A percentile compares a stretch with the other conserved stretches of the same genome.
Conservation (phyloP, 805 yeast genomes). For the Metschnikowia aberdeeniae region DNA sequence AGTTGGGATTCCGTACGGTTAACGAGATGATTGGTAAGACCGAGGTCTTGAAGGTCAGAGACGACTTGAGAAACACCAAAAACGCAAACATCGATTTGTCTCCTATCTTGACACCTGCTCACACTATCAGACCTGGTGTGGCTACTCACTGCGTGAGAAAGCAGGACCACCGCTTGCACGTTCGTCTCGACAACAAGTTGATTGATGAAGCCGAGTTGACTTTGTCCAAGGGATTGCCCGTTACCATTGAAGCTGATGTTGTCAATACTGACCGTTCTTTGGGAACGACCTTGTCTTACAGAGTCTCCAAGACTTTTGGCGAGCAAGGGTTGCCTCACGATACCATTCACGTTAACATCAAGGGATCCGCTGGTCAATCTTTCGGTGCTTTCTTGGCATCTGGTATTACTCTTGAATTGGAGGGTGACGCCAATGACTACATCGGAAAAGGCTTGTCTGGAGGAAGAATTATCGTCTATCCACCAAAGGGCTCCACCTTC, state of each 20-base stretch:
- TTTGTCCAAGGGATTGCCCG: slow-evolving; percentile 94
- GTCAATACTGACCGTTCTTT: slow-evolving; percentile 95
- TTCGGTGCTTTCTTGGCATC: slow-evolving; percentile 97
- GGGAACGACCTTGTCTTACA: slow-evolving; percentile 91
- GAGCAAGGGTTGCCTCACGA: slow-evolving; percentile 93
- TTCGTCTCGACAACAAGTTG: slow-evolving; percentile 90
- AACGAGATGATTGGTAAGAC: slow-evolving; percentile 99
- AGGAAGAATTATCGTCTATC: slow-evolving; percentile 88
- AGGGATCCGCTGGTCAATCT: slow-evolving; percentile 97
- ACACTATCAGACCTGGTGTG: slow-evolving; percentile 93
- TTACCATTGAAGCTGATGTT: slow-evolving; percentile 86
- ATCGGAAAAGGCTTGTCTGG: slow-evolving; percentile 98
- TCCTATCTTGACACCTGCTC: slow-evolving; percentile 96
- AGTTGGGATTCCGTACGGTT: slow-evolving; percentile 89
- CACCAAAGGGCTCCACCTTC: slow-evolving; percentile 78
- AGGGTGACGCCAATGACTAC: slow-evolving; percentile 97
- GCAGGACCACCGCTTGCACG: slow-evolving; percentile 91
- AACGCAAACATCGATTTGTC: slow-evolving; percentile 87
- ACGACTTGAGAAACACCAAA: slow-evolving; percentile 81
- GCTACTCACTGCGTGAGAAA: slow-evolving; percentile 88
- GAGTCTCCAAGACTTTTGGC: slow-evolving; percentile 90
- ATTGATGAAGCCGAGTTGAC: slow-evolving; percentile 95
- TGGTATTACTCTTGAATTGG: slow-evolving; percentile 90
- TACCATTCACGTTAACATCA: slow-evolving; percentile 86
- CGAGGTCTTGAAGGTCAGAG: slow-evolving; percentile 82